These are phyloP conservation scores for Magnaporthiopsis rhizophila DNA, from an alignment of 2,329 filamentous ascomycete genomes.

Conservation along the genomic window DNA sequence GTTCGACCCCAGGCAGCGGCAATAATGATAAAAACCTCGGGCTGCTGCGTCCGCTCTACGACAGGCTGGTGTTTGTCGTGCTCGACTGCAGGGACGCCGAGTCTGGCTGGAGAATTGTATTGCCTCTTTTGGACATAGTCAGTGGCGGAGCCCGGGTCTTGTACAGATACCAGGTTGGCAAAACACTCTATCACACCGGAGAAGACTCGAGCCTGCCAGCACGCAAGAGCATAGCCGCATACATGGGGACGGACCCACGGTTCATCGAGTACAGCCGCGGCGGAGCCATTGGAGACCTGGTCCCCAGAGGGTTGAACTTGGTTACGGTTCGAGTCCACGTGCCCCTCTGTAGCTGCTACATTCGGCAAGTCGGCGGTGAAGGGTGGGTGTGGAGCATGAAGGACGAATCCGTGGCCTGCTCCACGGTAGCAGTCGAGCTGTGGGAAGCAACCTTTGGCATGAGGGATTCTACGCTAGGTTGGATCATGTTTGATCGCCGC, in stretches of 20 bases:
- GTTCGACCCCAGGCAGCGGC: too few relatives aligned
- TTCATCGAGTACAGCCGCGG: neutral
- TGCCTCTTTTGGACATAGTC: neutral
- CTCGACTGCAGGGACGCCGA: neutral
- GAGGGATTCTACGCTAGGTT: neutral
- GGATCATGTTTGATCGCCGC: neutral
- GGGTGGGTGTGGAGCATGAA: neutral
- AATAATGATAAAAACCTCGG: neutral
- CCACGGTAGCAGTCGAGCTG: neutral
- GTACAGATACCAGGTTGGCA: neutral
- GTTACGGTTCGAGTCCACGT: neutral
- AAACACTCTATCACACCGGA: neutral
- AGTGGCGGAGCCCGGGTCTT: neutral
- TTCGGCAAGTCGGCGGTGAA: neutral
- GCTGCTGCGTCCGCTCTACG: too few relatives aligned
- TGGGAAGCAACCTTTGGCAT: neutral
- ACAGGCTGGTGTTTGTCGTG: neutral
- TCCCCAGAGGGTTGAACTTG: neutral
- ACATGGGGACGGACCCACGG: neutral
- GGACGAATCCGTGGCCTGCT: neutral
- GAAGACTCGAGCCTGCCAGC: neutral
- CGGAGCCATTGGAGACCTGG: neutral
- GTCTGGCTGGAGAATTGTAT: neutral
- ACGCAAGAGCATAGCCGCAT: neutral
- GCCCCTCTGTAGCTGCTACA: neutral